Evolutionary conservation across 129 eudicot genomes (phyloP).

Genomic region (Tanacetum coccineum): DNA sequence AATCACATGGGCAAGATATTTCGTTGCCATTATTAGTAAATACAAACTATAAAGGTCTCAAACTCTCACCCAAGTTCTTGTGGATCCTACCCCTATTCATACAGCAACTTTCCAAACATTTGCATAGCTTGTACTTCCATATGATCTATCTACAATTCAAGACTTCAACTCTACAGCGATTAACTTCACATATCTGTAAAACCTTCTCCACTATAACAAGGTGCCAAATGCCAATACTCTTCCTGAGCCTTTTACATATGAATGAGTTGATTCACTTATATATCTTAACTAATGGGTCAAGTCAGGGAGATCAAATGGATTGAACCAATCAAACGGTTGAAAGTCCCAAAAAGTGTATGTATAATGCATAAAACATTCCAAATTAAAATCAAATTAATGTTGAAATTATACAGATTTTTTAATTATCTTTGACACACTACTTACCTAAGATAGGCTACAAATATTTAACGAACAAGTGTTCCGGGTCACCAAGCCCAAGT

Average conservation of each 20-base stretch:
- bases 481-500: background rate
- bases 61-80: background rate
- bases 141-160: constrained; percentile 11
- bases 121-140: background rate
- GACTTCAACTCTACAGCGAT: background rate
- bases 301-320: no score
- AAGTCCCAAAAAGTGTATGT: background rate
- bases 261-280: background rate
- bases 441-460: background rate
- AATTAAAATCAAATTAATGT: background rate
- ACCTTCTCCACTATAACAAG: background rate
- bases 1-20: constrained; percentile 2
- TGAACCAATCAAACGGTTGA: background rate
- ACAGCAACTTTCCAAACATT: constrained; percentile 6
- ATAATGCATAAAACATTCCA: background rate
- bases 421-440: background rate
- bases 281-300: no score
- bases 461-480: background rate
- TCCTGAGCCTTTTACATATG: background rate
- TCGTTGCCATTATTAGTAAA: background rate
- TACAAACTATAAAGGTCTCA: background rate
- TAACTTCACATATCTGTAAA: background rate
- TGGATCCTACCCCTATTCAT: constrained; percentile 22
- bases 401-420: no score
- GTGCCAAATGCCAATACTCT: background rate